Evolutionary conservation across 352 stramenopile genomes (phyloP).

Genomic region (Phytophthora europaea): DNA sequence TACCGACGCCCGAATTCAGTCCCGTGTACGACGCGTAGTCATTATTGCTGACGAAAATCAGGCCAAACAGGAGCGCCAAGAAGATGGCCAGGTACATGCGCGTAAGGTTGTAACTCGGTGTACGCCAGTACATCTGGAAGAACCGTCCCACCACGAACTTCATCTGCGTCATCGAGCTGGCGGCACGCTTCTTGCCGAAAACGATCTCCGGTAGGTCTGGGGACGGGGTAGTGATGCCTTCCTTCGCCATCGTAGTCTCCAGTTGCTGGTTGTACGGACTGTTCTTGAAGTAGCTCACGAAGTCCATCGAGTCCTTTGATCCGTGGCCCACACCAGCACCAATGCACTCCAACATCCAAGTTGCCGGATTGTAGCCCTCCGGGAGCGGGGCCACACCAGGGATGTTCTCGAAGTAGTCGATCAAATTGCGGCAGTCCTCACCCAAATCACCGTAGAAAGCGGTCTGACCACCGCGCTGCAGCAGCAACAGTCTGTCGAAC

Average conservation of each 20-base stretch:
- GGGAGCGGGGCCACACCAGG: constrained; percentile 37
- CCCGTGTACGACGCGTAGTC: constrained; percentile 47
- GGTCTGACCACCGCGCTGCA: constrained; percentile 47
- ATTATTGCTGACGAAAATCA: constrained; percentile 58
- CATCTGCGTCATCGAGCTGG: constrained; percentile 32
- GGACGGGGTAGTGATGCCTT: constrained; percentile 34
- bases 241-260: constrained; percentile 28
- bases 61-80: constrained; percentile 79
- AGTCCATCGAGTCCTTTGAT: constrained; percentile 19
- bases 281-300: constrained; percentile 38
- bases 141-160: constrained; percentile 42
- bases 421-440: constrained; percentile 29
- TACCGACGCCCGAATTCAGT: constrained; percentile 57
- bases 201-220: constrained; percentile 34
- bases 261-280: constrained; percentile 25
- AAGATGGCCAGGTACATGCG: constrained; percentile 59
- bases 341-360: constrained; percentile 85
- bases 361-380: constrained; percentile 58
- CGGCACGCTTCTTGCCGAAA: constrained; percentile 41
- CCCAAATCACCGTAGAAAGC: constrained; percentile 37
- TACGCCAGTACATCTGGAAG: constrained; percentile 56
- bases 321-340: background rate
- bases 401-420: constrained; percentile 46
- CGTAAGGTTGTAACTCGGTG: constrained; percentile 78
- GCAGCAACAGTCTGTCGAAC: constrained; percentile 82